Conservation (phyloP, 306 rosid genomes). For the Cicer judaicum region DNA sequence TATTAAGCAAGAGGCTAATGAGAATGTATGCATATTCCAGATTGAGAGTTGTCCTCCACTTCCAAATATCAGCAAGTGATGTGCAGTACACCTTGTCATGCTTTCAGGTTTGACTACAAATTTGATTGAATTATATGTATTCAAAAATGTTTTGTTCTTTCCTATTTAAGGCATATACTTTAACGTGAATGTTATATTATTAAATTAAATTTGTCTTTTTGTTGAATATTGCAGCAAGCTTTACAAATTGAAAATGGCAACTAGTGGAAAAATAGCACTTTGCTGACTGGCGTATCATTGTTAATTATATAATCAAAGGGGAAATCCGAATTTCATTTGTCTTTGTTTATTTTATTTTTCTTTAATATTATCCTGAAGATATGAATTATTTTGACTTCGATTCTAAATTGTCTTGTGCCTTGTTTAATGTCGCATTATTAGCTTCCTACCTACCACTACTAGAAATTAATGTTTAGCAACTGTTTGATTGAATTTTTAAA, state of each 20-base stretch:
- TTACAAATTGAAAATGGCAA: conserved; percentile 58
- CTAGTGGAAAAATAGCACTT: conserved; percentile 43
- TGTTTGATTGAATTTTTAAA: too few species aligned
- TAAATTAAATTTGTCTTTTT: conserved; percentile 7
- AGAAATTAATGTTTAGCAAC: too few species aligned
- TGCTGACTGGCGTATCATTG: conserved; percentile 4
- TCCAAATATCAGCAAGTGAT: conserved; percentile 77
- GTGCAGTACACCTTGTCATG: conserved; percentile 76
- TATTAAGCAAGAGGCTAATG: conserved; percentile 26
- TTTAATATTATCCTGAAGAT: conserved; percentile 23
- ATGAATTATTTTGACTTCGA: conserved; percentile 10
- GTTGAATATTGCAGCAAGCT: conserved; percentile 59
- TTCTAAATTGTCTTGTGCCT: not conserved
- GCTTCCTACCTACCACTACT: too few species aligned
- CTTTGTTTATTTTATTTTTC: conserved; percentile 32
- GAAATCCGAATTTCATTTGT: conserved; percentile 35
- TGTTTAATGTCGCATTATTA: too few species aligned
- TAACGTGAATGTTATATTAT: conserved; percentile 16
- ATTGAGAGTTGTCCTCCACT: conserved; percentile 82
- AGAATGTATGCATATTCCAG: conserved; percentile 51
- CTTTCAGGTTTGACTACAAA: conserved; percentile 67
- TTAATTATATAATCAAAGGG: not conserved
- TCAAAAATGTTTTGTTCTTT: conserved; percentile 27
- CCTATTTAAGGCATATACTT: not conserved
- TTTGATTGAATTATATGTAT: not conserved